Conservation (phyloP, 2,329 filamentous ascomycete genomes). For the Colletotrichum paranaense region DNA sequence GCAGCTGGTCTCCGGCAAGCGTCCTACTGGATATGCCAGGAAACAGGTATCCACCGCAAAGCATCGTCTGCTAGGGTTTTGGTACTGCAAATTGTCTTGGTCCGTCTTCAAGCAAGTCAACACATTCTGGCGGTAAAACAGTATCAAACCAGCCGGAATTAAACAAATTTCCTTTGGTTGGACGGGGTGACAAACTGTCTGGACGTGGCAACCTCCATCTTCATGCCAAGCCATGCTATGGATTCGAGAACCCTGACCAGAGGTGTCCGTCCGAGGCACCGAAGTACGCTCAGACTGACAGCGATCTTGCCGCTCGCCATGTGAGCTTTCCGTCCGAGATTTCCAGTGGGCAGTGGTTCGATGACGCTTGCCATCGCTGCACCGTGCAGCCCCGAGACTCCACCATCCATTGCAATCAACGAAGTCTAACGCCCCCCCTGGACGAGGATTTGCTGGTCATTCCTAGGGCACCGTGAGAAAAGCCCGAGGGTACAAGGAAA, state of each 20-base stretch:
- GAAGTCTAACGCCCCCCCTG: slow-evolving; percentile 23
- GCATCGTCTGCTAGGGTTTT: background rate
- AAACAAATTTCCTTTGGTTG: background rate
- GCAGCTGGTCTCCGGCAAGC: background rate
- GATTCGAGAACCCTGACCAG: background rate
- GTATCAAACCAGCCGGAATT: slow-evolving; percentile 9
- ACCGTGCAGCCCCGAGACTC: slow-evolving; percentile 30
- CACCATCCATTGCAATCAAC: slow-evolving; percentile 25
- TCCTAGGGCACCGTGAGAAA: slow-evolving; percentile 2
- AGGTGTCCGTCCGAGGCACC: background rate
- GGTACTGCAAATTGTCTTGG: background rate
- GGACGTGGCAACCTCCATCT: background rate
- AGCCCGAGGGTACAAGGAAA: slow-evolving; percentile 14
- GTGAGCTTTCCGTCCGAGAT: slow-evolving; percentile 23
- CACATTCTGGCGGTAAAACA: slow-evolving; percentile 8
- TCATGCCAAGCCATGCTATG: slow-evolving; percentile 10
- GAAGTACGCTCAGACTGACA: slow-evolving; percentile 18
- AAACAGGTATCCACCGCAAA: slow-evolving; percentile 9
- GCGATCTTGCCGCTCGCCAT: slow-evolving; percentile 13
- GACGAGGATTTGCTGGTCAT: slow-evolving; percentile 5
- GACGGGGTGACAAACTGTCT: background rate
- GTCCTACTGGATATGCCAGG: slow-evolving; percentile 4
- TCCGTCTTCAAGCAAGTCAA: background rate
- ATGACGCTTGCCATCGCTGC: slow-evolving; percentile 32
- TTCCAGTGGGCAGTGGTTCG: slow-evolving; percentile 31